phyloP scores from a whole-genome alignment of 2,329 filamentous ascomycete species.

The Cercospora beticola region DNA sequence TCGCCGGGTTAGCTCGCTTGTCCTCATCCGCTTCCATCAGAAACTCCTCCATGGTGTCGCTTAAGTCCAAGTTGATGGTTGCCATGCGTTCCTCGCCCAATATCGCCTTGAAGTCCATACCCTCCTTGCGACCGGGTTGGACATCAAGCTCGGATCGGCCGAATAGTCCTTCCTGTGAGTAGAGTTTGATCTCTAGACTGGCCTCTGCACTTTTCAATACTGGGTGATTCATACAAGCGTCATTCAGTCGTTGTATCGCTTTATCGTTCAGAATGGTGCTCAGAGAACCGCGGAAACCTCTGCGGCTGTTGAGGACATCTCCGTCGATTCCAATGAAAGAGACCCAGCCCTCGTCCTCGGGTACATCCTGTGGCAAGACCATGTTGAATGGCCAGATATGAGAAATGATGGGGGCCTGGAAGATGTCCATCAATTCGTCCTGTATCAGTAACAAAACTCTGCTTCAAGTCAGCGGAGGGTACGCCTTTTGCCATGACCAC shows the following conservation, averaged over 20 bases:
- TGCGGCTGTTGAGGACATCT: neutral
- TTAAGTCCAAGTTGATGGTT: neutral
- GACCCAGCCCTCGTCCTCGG: conserved; percentile 7
- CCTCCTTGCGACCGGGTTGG: neutral
- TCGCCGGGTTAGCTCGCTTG: neutral
- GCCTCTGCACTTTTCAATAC: neutral
- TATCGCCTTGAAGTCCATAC: conserved; percentile 1
- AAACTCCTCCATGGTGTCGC: neutral
- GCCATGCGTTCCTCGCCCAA: conserved; percentile 4
- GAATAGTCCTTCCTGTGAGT: conserved; percentile 1
- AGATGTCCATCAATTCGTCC: neutral
- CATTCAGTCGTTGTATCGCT: neutral
- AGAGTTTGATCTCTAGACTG: neutral
- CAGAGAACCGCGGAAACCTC: neutral
- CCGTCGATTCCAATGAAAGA: conserved; percentile 2
- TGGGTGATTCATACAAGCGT: neutral
- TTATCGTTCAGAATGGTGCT: neutral
- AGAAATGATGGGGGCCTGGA: neutral
- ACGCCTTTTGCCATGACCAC: neutral
- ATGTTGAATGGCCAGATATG: conserved; percentile 7
- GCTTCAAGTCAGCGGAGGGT: neutral
- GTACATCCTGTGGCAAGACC: neutral
- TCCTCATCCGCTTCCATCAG: neutral
- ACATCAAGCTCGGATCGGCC: neutral
- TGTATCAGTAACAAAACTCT: neutral